phyloP scores from a whole-genome alignment of 768 basidiomycete genomes.

The Naganishia friedmannii region DNA sequence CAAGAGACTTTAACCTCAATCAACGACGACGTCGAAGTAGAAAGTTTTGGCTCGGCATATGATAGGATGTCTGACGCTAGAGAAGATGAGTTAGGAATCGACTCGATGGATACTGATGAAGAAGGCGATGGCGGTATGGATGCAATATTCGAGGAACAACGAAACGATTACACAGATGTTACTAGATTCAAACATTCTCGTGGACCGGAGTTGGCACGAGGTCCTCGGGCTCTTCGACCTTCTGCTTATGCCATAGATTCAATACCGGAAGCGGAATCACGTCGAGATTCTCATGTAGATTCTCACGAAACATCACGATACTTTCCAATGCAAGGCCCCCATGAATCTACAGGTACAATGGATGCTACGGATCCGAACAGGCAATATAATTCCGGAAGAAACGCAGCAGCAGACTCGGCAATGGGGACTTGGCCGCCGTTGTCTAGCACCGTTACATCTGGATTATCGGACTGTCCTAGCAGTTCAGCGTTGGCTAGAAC shows the following conservation, averaged over 20 bases:
- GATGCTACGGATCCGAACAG: background rate
- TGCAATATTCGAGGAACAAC: background rate
- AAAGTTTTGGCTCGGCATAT: background rate
- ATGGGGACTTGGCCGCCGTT: too few species aligned
- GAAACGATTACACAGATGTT: background rate
- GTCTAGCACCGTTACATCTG: too few species aligned
- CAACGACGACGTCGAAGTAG: background rate
- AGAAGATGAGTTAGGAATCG: background rate
- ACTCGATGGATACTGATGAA: background rate
- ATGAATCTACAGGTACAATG: background rate
- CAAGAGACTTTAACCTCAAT: background rate
- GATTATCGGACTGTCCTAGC: background rate
- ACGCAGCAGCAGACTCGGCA: background rate
- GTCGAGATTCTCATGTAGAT: background rate
- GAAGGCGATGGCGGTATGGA: background rate
- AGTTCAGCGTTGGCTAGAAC: background rate
- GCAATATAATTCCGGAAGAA: background rate
- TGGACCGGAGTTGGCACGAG: too few species aligned
- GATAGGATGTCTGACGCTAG: conserved; percentile 7
- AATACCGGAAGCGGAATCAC: background rate
- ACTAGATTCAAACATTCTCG: too few species aligned
- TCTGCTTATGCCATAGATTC: background rate
- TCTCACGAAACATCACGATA: background rate
- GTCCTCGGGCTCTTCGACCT: too few species aligned
- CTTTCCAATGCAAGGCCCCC: background rate